Base-by-base conservation (phyloP, 352 stramenopile genomes). In the Thraustochytrium striatum region DNA sequence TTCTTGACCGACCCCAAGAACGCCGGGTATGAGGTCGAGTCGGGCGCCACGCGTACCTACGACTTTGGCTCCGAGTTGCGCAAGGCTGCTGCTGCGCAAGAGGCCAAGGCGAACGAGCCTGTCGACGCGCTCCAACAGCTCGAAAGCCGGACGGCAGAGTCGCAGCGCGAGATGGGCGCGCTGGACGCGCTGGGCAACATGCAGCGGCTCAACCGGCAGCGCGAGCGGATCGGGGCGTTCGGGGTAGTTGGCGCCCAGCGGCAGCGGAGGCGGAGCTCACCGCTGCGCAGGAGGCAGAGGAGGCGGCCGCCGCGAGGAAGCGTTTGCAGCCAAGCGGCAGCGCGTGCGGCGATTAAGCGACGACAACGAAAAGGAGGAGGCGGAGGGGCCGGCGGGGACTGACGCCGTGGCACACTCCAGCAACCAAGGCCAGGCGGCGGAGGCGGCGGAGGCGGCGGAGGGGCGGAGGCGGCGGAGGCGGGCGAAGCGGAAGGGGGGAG, bases 1-100 rank as follows among this genome's bases (percentile, higher is more conserved):
- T 98, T 98, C 85, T 94, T 98, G 83, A 99, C 97, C 0, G 97
- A 99, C 88, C 97, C 97, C 0, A 91, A 99, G 83, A 97, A 98
- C 84, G 89, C 91, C 19, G 95, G 99, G 82, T 99, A 99, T 84
- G 93, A 95, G 78, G 93, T 97, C 38, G 97, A 99, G 86, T 90
- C 89, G 61, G 96, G 96, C 32, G 97, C 91, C 39, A 96, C 94
- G 50, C 88, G 96, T 61, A 98, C 98, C 82, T 99, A 98, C 87
- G 95, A 99, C 84, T 88, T 94, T 0, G 98, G 94, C 89, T 91
- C 94, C 41, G 94, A 99, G 83, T 94, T 78, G 0, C 83, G 91
- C 73, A 86, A 88, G 58, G 85, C 90, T 38, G 82, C 93, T 75
- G 38, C 36, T 53, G 78, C 72, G 13, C 55, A 82, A 25, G 50